A percentile compares a stretch with the other conserved stretches of the same genome.
These are phyloP conservation scores for Populus trichocarpa DNA, from an alignment of 441 rosid species.

Conservation along the genomic window DNA sequence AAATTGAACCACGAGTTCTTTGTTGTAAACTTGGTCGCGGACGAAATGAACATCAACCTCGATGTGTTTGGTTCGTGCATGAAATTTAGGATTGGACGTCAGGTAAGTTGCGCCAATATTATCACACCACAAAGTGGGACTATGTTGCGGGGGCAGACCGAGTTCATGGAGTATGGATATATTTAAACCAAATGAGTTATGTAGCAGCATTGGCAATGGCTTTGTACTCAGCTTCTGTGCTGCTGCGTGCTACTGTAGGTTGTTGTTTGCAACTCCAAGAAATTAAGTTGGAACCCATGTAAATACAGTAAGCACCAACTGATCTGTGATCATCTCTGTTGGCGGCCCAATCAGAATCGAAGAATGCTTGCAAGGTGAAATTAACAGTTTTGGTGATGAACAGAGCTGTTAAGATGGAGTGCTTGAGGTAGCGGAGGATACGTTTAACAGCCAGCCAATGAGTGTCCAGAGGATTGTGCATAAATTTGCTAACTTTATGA, in stretches of 20 bases:
- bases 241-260: rapidly evolving
- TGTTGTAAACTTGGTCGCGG: neutral
- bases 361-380: neutral
- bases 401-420: no score
- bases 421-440: neutral
- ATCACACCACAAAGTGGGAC: neutral
- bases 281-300: neutral
- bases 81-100: neutral
- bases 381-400: rapidly evolving
- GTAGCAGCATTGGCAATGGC: neutral
- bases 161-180: neutral
- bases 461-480: neutral
- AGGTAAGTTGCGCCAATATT: neutral
- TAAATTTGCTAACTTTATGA: neutral
- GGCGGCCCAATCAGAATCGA: neutral
- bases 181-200: neutral
- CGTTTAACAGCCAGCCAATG: neutral
- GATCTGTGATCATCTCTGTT: neutral
- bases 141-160: rapidly evolving
- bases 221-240: no score
- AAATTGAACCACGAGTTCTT: neutral
- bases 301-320: neutral
- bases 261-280: no score
- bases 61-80: neutral
- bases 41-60: neutral